Conservation (phyloP, 306 rosid genomes). For the Citrullus amarus region DNA sequence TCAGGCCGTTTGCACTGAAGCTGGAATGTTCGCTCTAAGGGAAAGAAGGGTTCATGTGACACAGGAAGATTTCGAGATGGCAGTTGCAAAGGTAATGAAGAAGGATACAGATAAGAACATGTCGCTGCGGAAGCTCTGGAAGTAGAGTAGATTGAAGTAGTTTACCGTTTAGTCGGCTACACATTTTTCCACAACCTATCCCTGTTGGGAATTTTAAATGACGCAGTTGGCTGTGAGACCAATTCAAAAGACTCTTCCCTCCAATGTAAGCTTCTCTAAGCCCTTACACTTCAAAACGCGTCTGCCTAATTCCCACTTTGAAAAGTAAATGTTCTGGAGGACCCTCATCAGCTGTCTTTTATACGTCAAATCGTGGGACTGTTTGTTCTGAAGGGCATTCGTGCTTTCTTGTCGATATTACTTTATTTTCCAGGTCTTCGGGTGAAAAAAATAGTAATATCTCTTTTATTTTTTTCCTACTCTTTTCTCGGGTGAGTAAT, state of each 20-base stretch:
- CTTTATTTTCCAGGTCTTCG: background rate
- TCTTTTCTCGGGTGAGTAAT: background rate
- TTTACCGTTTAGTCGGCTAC: background rate
- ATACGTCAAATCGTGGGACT: background rate
- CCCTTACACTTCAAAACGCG: background rate
- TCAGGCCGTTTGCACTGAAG: constrained; percentile 98
- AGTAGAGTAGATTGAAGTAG: constrained; percentile 40
- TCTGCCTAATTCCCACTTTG: background rate
- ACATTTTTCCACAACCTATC: too few species aligned
- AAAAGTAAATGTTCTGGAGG: background rate
- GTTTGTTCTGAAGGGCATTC: background rate
- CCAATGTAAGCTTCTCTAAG: background rate
- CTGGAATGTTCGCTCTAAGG: constrained; percentile 97
- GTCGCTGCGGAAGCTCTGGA: constrained; percentile 96
- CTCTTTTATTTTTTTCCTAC: background rate
- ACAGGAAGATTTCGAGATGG: constrained; percentile 97
- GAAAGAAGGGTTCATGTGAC: constrained; percentile 94
- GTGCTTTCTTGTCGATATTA: background rate
- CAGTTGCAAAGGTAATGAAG: constrained; percentile 99
- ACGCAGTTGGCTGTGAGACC: background rate
- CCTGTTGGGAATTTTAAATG: background rate
- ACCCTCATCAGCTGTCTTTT: background rate
- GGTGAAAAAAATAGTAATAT: background rate
- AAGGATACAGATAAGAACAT: constrained; percentile 86
- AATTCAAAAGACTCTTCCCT: background rate